Conservation (phyloP, 1,139 yeast species). For the Yamadazyma songkhlaensis region DNA sequence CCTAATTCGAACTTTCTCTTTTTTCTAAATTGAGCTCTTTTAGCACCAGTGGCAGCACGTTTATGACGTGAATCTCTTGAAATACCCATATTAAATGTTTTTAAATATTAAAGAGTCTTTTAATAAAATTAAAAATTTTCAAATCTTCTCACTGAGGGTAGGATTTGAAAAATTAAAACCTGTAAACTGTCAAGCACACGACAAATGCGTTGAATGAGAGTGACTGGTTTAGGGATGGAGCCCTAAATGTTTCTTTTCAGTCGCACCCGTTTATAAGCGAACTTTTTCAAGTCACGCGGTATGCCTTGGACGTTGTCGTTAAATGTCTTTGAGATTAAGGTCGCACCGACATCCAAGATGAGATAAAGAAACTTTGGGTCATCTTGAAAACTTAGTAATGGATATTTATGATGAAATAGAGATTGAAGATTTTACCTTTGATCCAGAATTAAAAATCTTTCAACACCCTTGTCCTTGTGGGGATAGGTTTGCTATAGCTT, state of each 20-base stretch:
- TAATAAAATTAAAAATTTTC: slow-evolving; percentile 4
- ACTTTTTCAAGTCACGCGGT: background rate
- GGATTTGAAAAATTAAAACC: background rate
- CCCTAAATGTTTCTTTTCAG: too few species aligned
- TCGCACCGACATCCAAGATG: slow-evolving; percentile 2
- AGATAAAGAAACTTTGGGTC: slow-evolving; percentile 2
- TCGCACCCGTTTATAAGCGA: background rate
- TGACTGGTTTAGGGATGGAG: slow-evolving; percentile 1
- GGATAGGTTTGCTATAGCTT: slow-evolving; percentile 81
- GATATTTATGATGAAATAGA: slow-evolving; percentile 90
- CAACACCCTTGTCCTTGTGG: slow-evolving; percentile 99
- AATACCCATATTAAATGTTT: slow-evolving; percentile 77
- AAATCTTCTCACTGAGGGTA: slow-evolving; percentile 4
- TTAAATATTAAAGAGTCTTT: slow-evolving; percentile 2
- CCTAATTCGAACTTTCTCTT: slow-evolving; percentile 99
- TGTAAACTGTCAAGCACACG: background rate
- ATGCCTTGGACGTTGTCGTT: too few species aligned
- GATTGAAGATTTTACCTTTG: slow-evolving; percentile 94
- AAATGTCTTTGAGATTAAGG: too few species aligned
- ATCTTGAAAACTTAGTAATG: slow-evolving; percentile 19
- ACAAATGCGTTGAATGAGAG: background rate
- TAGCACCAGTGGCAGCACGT: slow-evolving; percentile 99
- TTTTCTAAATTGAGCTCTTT: slow-evolving; percentile 99
- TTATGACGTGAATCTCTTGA: slow-evolving; percentile 99
- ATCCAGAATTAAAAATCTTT: slow-evolving; percentile 73